Evolutionary conservation across 208 protist species (phyloP).

Genomic region (Spongospora subterranea): DNA sequence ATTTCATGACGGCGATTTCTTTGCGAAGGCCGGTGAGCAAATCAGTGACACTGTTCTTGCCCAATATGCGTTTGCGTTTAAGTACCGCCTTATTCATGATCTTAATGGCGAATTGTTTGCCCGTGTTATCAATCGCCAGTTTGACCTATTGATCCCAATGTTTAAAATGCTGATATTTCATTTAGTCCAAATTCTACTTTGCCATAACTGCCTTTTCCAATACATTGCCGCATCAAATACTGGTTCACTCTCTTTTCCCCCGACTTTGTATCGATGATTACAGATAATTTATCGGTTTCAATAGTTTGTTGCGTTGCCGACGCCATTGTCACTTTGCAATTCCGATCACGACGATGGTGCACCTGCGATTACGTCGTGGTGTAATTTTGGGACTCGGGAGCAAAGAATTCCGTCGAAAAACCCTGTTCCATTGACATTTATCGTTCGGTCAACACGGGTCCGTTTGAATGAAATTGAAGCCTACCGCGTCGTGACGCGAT

Average conservation of each 20-base stretch:
- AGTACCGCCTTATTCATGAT: constrained; percentile 29
- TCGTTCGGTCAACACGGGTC: no score
- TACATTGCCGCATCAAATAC: neutral
- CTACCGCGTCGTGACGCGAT: no score
- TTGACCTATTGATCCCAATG: neutral
- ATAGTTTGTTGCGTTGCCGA: no score
- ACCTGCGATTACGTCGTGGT: no score
- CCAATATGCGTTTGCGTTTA: neutral
- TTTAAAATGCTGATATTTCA: neutral
- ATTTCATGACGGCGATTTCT: constrained; percentile 21
- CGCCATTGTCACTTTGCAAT: no score
- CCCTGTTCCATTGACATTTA: no score
- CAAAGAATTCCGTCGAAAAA: no score
- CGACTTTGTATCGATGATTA: neutral
- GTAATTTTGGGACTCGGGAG: no score
- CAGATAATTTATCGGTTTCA: neutral
- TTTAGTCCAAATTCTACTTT: neutral
- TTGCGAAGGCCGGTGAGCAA: neutral
- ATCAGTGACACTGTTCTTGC: neutral
- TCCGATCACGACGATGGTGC: no score
- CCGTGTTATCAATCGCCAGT: neutral
- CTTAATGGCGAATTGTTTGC: neutral
- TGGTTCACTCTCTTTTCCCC: neutral
- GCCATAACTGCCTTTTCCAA: constrained; percentile 19
- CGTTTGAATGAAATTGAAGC: no score